phyloP scores from a whole-genome alignment of 768 basidiomycete genomes.

The Kondoa malvinella region DNA sequence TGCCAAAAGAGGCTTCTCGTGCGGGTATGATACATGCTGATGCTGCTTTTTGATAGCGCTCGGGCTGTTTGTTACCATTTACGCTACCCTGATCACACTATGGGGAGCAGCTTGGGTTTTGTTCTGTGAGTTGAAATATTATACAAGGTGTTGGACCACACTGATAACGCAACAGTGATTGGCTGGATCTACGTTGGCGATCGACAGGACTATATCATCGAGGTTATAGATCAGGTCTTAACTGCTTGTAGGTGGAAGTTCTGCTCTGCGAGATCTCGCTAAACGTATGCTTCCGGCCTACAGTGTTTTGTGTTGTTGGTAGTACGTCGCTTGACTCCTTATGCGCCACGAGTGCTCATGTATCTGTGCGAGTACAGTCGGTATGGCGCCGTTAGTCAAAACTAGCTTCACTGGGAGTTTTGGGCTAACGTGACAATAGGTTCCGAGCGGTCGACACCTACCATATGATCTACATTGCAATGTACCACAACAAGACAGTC shows the following conservation, averaged over 20 bases:
- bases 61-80: conserved; percentile 18
- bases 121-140: too few relatives aligned
- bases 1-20: conserved; percentile 5
- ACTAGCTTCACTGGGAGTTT: too few relatives aligned
- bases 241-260: conserved; percentile 6
- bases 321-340: background rate
- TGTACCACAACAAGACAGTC: conserved; percentile 17
- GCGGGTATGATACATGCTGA: conserved; percentile 5
- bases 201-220: conserved; percentile 16
- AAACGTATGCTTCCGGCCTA: background rate
- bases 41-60: conserved; percentile 9
- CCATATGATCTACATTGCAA: conserved; percentile 15
- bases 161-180: background rate
- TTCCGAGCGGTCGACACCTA: conserved; percentile 16
- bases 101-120: conserved; percentile 20
- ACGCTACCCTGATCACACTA: conserved; percentile 16
- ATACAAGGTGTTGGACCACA: background rate
- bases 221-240: conserved; percentile 18
- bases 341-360: background rate
- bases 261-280: background rate
- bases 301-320: conserved; percentile 16
- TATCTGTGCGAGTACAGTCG: background rate
- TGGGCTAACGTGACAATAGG: too few relatives aligned
- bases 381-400: background rate
- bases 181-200: conserved; percentile 17